Evolutionary conservation across 495 filamentous ascomycete species (phyloP), one percentile per base, ranked within the genome.

Genomic region (Penicillium chermesinum): DNA sequence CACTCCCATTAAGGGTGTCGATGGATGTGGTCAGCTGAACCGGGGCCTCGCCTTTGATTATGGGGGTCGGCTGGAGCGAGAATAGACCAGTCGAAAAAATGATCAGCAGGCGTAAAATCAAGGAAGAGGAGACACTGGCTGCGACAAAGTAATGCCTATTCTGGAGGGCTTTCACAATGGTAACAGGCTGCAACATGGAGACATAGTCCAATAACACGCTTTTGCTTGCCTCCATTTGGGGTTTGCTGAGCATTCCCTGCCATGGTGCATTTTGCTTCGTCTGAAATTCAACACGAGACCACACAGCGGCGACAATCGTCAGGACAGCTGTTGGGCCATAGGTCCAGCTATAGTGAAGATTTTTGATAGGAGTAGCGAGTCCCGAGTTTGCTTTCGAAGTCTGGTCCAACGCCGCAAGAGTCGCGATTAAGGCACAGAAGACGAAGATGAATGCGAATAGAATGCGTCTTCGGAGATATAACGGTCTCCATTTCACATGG

Each of bases 281-380:
- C n/a, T 62, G 52, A 39, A 55, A 58, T 22, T 65, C 62, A 4
- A 54, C 52, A 0, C 59, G 57, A 2, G 44, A 44, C 65, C 60
- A 68, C 1, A 66, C 2, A 1, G 54, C 59, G 13, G 43, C 49
- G 4, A 64, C 35, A 1, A 62, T 16, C 2, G 59, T 63, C 0
- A 68, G 41, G 27, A 64, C 25, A 1, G 63, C 62, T 3, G 65
- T 68, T 19, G 65, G 62, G 5, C 63, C 63, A 21, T 62, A 65
- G 0, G 54, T 62, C 25, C 25, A 30, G 25, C 4, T 4, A 30
- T 30, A 30, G 10, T 30, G 25, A 30, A 4, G 25, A 10, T 10
- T 30, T 10, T 30, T 4, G 4, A 30, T 5, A 5, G 25, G 10
- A 4, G 25, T 30, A 4, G 25, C 25, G 25, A 30, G 25, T 30